Evolutionary conservation across 257 asterid genomes (phyloP), one percentile per base, ranked within the genome.

Genomic region (Linderniella brevidens): DNA sequence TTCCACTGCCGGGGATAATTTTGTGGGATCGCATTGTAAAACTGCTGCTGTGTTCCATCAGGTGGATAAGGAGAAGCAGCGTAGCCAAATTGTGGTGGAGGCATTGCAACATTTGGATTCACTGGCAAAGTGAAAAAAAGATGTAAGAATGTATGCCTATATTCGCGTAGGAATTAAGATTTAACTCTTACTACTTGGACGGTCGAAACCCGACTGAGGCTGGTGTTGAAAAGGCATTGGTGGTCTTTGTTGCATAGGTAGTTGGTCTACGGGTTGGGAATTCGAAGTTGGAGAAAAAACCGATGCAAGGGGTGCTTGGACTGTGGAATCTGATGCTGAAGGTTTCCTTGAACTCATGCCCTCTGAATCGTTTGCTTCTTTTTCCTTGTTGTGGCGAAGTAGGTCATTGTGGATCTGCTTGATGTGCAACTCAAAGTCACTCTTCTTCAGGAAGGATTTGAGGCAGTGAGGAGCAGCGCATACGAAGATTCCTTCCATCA

Each of bases 401-500:
- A 90, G 88, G 64, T 85, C 86, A 18, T 68, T 64, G 59, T 84
- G 95, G 39, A 38, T 64, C 60, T 49, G 72, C 17, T 66, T 60
- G 37, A 88, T 73, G 71, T 90, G 99, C 14, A 69, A 63, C 64
- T 68, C 86, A 19, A 85, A 77, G 1, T 85, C 96, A 50, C 59
- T 63, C 74, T 79, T 77, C 77, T 84, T 82, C 35, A 90, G 56
- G 68, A 90, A 90, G 46, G 99, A 85, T 70, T 82, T 90, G 67
- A 81, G 72, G 58, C 96, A 90, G 60, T 79, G 94, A 18, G 99
- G 95, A 38, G 99, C 96, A 18, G 93, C 99, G 50, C 99, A 85
- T 35, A 90, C 35, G 49, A 68, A 66, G 56, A 90, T 73, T 48
- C 93, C 94, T 68, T 85, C 99, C 84, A 79, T 73, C 88, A 77